Conservation (phyloP, 2,329 filamentous ascomycete species). For the Bipolaris sorokiniana region DNA sequence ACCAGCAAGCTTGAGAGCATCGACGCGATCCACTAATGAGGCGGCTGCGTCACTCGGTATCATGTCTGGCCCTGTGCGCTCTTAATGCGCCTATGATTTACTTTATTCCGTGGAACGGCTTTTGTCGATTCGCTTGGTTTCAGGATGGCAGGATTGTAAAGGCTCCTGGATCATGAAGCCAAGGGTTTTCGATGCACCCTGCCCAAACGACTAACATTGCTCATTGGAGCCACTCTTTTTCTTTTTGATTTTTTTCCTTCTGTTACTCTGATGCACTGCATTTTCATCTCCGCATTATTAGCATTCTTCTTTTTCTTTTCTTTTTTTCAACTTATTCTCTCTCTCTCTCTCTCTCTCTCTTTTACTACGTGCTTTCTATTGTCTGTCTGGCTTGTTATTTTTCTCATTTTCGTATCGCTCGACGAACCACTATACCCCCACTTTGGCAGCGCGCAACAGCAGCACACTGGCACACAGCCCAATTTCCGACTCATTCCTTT, state of each 20-base stretch:
- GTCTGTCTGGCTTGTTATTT: constrained; percentile 17
- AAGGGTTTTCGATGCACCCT: constrained; percentile 16
- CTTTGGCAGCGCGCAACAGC: constrained; percentile 22
- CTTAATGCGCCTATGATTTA: constrained; percentile 18
- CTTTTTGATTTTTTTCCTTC: constrained; percentile 26
- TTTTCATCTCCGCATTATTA: constrained; percentile 41
- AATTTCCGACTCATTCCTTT: constrained; percentile 25
- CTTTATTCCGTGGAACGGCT: constrained; percentile 19
- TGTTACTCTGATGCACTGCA: constrained; percentile 20
- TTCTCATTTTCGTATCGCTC: constrained; percentile 20
- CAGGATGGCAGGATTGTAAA: constrained; percentile 27
- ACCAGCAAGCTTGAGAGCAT: constrained; percentile 40
- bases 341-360: constrained; percentile 8
- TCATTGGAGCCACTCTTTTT: constrained; percentile 14
- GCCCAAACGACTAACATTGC: constrained; percentile 18
- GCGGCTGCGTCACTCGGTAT: constrained; percentile 10
- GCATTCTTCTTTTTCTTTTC: constrained; percentile 32
- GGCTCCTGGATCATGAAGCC: constrained; percentile 24
- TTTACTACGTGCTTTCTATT: neutral
- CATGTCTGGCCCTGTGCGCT: constrained; percentile 16
- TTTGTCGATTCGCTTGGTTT: constrained; percentile 17
- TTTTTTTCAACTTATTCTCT: constrained; percentile 22
- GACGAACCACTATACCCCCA: constrained; percentile 45
- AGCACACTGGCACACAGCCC: neutral
- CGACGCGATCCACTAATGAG: constrained; percentile 37